Evolutionary conservation across 306 rosid species (phyloP).

Genomic region (Vigna unguiculata): DNA sequence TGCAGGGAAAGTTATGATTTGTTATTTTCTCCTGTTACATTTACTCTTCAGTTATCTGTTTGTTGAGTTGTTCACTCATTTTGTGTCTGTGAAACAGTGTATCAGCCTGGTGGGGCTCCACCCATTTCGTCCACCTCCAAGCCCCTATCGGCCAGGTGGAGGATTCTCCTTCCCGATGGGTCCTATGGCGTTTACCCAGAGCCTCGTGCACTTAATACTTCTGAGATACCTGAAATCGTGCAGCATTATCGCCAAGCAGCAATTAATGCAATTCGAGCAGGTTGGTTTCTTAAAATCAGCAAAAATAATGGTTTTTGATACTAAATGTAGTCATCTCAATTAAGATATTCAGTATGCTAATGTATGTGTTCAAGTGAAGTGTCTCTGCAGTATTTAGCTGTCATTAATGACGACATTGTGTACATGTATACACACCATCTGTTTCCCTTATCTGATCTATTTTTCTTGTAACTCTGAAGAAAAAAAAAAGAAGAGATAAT

Average conservation of each 20-base stretch:
- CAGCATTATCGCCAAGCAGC: constrained; percentile 70
- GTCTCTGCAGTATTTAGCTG: neutral
- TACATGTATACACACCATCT: neutral
- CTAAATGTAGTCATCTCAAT: neutral
- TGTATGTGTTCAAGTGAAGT: neutral
- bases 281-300: constrained; percentile 41
- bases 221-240: constrained; percentile 70
- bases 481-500: neutral
- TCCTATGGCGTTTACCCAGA: constrained; percentile 71
- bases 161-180: constrained; percentile 77
- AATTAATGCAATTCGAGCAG: constrained; percentile 68
- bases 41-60: constrained; percentile 9
- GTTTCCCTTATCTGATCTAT: neutral
- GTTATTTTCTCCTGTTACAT: neutral
- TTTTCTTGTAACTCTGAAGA: neutral
- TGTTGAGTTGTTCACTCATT: constrained; percentile 15
- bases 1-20: neutral
- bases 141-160: constrained; percentile 76
- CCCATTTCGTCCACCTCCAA: constrained; percentile 81
- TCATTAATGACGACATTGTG: neutral
- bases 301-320: neutral
- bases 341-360: neutral
- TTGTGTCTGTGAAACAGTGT: constrained; percentile 52
- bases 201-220: constrained; percentile 61
- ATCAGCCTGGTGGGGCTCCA: constrained; percentile 73